Evolutionary conservation across 2,329 filamentous ascomycete species (phyloP), one percentile per base, ranked within the genome.

Genomic region (Alternaria sp.): DNA sequence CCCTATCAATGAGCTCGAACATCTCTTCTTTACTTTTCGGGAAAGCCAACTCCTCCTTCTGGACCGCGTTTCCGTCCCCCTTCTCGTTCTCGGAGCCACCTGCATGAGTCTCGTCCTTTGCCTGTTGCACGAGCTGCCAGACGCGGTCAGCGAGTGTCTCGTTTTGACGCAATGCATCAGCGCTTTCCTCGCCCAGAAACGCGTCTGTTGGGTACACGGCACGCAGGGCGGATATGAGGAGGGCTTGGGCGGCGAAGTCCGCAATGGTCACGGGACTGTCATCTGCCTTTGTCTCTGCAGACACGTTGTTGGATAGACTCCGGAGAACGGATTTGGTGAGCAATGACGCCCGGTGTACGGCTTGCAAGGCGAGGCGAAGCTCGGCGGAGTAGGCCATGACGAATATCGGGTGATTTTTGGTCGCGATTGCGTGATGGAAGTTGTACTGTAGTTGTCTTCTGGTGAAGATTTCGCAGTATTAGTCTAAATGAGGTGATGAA

Each of bases 131-230:
- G 49, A 89, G 79, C 18, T 85, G 81, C 84, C 86, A 89, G 6
- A 89, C 87, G n/a, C 83, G 79, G 11, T 84, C 77, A 25, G 84
- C 80, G 5, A 90, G 81, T 5, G 70, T 71, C 3, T 77, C 75
- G 63, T 89, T 83, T 46, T 73, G 63, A 47, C 87, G 83, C 53
- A 90, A 80, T 44, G 83, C 83, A 30, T 81, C 82, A 1, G 87
- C 84, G 66, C 84, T 85, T 74, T 90, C 88, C 76, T 90, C 88
- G 60, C 87, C 88, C 44, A 90, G 80, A 66, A 89, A 88, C n/a
- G 74, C 72, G 68, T 90, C 88, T 3, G 77, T 65, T 0, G 87
- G 87, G 67, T 88, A 89, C 50, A 77, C 81, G 26, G 78, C 75
- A 70, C 84, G 86, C 49, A 90, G 78, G 26, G 86, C 84, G 60